Percentiles rank a stretch among this genome's conserved stretches.
These are phyloP conservation scores for Phlebiopsis gigantea DNA, from an alignment of 768 basidiomycete species.

Conservation along the genomic window DNA sequence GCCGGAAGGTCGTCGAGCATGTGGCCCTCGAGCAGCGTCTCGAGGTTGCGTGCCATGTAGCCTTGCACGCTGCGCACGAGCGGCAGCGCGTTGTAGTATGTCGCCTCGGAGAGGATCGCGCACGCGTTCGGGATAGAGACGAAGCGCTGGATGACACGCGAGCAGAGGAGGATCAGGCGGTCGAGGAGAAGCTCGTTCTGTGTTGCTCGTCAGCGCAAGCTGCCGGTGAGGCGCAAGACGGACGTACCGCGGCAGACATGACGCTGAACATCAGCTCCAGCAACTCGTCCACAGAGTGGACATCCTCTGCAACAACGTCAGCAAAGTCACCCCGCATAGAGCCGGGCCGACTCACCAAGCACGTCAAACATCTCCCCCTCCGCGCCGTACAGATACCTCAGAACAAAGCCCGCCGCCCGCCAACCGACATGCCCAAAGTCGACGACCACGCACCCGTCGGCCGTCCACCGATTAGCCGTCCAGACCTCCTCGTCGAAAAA, in stretches of 20 bases:
- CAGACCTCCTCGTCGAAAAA: constrained; percentile 84
- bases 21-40: constrained; percentile 75
- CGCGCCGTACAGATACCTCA: constrained; percentile 72
- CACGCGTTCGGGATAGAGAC: constrained; percentile 73
- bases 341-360: constrained; percentile 44
- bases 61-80: constrained; percentile 68
- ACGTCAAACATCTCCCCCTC: constrained; percentile 64
- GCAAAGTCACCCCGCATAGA: background rate
- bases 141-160: constrained; percentile 61
- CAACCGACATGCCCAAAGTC: constrained; percentile 69
- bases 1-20: constrained; percentile 73
- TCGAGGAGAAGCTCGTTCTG: constrained; percentile 90
- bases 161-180: constrained; percentile 79
- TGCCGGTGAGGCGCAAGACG: background rate
- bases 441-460: constrained; percentile 51
- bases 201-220: background rate
- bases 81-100: constrained; percentile 64
- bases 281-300: constrained; percentile 62
- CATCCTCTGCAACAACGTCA: constrained; percentile 43
- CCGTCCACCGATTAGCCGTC: constrained; percentile 56
- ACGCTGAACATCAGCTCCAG: constrained; percentile 86
- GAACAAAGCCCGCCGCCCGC: constrained; percentile 69
- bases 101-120: constrained; percentile 76
- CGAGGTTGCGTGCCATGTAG: constrained; percentile 81
- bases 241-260: constrained; percentile 73